These are phyloP conservation scores for Floccularia luteovirens DNA, from an alignment of 768 basidiomycete genomes.

Conservation along the genomic window DNA sequence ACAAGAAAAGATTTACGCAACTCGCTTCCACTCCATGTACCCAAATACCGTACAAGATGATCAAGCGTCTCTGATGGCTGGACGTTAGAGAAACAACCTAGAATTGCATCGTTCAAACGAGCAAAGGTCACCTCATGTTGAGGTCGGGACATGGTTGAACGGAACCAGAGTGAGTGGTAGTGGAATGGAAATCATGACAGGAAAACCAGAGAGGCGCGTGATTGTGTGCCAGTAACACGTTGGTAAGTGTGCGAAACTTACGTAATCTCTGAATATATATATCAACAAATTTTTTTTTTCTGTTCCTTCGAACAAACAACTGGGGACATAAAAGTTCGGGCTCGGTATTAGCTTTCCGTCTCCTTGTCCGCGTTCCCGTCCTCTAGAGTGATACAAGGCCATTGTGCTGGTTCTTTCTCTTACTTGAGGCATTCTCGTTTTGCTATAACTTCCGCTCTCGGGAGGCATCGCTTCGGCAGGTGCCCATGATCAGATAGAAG, in stretches of 20 bases:
- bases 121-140: slow-evolving; percentile 40
- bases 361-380: slow-evolving; percentile 96
- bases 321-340: slow-evolving; percentile 93
- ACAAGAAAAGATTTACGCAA: slow-evolving; percentile 32
- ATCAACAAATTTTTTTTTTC: slow-evolving; percentile 1
- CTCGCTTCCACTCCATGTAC: slow-evolving; percentile 87
- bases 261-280: slow-evolving; percentile 21
- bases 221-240: slow-evolving; percentile 9
- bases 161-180: neutral
- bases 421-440: slow-evolving; percentile 28
- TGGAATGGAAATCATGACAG: neutral
- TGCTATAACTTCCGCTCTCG: slow-evolving; percentile 34
- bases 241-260: slow-evolving; percentile 33
- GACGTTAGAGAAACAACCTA: slow-evolving; percentile 56
- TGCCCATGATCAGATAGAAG: slow-evolving; percentile 52
- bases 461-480: slow-evolving; percentile 71
- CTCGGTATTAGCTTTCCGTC: slow-evolving; percentile 72
- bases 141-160: slow-evolving; percentile 36
- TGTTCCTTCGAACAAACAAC: slow-evolving; percentile 53
- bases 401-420: slow-evolving; percentile 23
- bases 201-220: neutral
- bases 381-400: slow-evolving; percentile 53
- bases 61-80: slow-evolving; percentile 58
- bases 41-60: slow-evolving; percentile 68
- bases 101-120: slow-evolving; percentile 51